Evolutionary conservation across 2,329 filamentous ascomycete genomes (phyloP), one percentile per base, ranked within the genome.

Genomic region (Alternaria tenuissima): DNA sequence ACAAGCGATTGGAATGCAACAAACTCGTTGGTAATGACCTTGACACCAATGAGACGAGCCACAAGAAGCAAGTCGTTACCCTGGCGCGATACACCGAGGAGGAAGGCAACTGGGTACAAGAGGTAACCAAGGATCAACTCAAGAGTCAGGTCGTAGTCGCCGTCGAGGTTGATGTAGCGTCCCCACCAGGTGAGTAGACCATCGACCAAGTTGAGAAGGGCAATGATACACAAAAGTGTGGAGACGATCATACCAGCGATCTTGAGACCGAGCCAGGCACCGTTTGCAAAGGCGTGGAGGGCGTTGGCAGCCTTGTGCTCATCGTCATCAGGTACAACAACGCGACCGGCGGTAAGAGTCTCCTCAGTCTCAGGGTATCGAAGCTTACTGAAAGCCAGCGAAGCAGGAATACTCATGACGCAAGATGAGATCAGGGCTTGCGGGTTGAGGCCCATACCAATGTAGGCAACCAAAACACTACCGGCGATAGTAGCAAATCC

Each of bases 361-460:
- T 94, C 91, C 78, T 96, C 92, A 3, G 88, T 90, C 81, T 97
- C 94, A 3, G 94, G 94, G 77, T 91, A 97, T 58, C 94, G 90
- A 71, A 97, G 85, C 82, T 97, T 97, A 65, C 91, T 94, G 62
- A 95, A 89, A 52, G 93, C 93, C 14, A 97, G 85, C 4, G 93
- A 96, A 1, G 93, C 93, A 0, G 94, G 94, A 65, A 97, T 97
- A 70, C 91, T 94, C 94, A 97, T 97, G 77, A 97, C 93, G 76
- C 93, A 97, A 7, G 91, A 94, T 2, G 92, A 96, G 28, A 97
- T 90, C 47, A 97, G 84, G 3, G 92, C 93, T 77, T 96, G 91
- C 1, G 91, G 84, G 77, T 93, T 95, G 56, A 97, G 84, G 41
- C 93, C 93, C 71, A 97, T 88, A 28, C 84, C 83, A 59, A 97